Evolutionary conservation across 2,329 filamentous ascomycete species (phyloP).

Genomic region (Claviceps digitariae): DNA sequence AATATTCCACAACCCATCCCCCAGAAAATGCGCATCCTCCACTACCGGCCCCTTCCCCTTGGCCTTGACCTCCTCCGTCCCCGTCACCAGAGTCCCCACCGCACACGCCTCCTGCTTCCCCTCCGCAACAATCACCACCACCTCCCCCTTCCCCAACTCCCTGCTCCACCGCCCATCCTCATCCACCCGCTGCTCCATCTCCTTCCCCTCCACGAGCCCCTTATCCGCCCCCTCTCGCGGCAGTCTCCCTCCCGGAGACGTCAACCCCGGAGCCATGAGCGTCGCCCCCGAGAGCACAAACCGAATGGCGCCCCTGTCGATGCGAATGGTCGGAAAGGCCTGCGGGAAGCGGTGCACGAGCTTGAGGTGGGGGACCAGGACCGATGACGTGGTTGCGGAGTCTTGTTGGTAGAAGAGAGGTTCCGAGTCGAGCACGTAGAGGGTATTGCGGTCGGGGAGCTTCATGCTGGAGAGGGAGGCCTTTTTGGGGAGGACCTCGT

Average conservation of each 20-base stretch:
- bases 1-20: slow-evolving; percentile 84
- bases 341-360: slow-evolving; percentile 83
- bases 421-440: slow-evolving; percentile 67
- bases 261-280: slow-evolving; percentile 91
- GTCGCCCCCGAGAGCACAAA: slow-evolving; percentile 90
- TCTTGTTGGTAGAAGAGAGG: slow-evolving; percentile 89
- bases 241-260: slow-evolving; percentile 66
- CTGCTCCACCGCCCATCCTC: slow-evolving; percentile 43
- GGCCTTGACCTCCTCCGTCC: slow-evolving; percentile 83
- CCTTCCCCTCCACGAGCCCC: slow-evolving; percentile 24
- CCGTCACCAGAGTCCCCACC: slow-evolving; percentile 69
- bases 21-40: slow-evolving; percentile 85
- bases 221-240: slow-evolving; percentile 37
- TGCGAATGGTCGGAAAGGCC: slow-evolving; percentile 71
- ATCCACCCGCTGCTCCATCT: slow-evolving; percentile 29
- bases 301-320: slow-evolving; percentile 90
- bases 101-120: slow-evolving; percentile 87
- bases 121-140: slow-evolving; percentile 83
- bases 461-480: slow-evolving; percentile 81
- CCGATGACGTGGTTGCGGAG: slow-evolving; percentile 40
- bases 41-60: slow-evolving; percentile 92
- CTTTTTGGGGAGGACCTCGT: slow-evolving; percentile 93
- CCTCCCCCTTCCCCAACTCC: slow-evolving; percentile 65
- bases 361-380: slow-evolving; percentile 73
- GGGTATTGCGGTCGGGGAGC: slow-evolving; percentile 76